Evolutionary conservation across 2,329 filamentous ascomycete genomes (phyloP), one percentile per base, ranked within the genome.

Genomic region (Colletotrichum lindemuthianum): DNA sequence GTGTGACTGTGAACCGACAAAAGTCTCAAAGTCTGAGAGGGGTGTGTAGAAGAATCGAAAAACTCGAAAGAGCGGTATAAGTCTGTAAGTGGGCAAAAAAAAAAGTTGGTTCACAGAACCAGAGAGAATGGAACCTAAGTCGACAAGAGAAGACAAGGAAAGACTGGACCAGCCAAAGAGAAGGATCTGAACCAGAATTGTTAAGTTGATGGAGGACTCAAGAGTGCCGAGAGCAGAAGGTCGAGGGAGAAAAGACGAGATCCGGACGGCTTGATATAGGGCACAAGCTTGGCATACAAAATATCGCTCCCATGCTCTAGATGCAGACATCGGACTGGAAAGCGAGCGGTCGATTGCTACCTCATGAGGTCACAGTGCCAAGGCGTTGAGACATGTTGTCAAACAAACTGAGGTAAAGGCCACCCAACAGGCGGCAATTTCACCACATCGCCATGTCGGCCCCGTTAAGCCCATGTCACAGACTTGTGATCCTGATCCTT

Each of bases 381-480:
- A 65, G 63, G 58, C 61, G 63, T 63, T 57, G 63, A 65, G 58
- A 63, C 63, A 13, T 47, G n/a, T 63, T 63, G 58, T 65, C 63
- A 65, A 53, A 57, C 63, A 48, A 53, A 57, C 37, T 39, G 48
- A 63, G 52, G 52, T 48, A 59, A 65, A 63, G 40, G 33, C 58
- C 43, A 52, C 53, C 61, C 41, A 24, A 24, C 24, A 24, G 32
- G 47, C 58, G 36, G 34, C 51, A 47, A 51, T 34, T 24, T 40
- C 47, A 57, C 58, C 40, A 63, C 53, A 58, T 52, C 61, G 24
- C 24, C 24, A 24, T 24, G 24, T 24, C 24, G 24, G 24, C 24
- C 24, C 24, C 24, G 24, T 24, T 24, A 24, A 65, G 52, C 51
- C 61, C 61, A 65, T 65, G 63, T 65, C 63, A 57, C 58, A 63